phyloP scores from a whole-genome alignment of 306 rosid genomes.

The Trifolium repens region DNA sequence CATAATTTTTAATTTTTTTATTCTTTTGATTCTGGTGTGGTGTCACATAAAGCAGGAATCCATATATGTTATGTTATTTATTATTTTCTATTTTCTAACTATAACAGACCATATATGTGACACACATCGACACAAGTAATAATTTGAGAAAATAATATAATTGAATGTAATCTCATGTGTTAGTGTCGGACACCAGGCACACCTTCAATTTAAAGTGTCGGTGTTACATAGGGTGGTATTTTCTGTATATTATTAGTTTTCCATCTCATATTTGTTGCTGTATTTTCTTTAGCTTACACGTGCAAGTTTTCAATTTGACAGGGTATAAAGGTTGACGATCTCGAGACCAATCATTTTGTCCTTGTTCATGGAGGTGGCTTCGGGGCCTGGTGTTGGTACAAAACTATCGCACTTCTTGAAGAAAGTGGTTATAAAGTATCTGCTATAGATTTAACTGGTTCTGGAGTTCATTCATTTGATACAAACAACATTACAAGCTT shows the following conservation, averaged over 20 bases:
- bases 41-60: not conserved
- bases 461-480: slow-evolving; percentile 84
- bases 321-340: slow-evolving; percentile 80
- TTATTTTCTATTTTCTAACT: no score
- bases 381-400: slow-evolving; percentile 99
- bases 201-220: no score
- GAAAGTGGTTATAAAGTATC: slow-evolving; percentile 84
- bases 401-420: slow-evolving; percentile 94
- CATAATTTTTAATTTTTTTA: not conserved
- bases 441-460: slow-evolving; percentile 92
- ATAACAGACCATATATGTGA: no score
- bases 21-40: slow-evolving; percentile 26
- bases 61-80: no score
- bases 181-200: no score
- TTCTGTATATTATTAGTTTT: not conserved
- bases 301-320: slow-evolving; percentile 43
- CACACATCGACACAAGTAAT: no score
- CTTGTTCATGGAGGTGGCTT: slow-evolving; percentile 99
- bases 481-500: slow-evolving; percentile 71
- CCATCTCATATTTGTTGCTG: not conserved
- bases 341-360: slow-evolving; percentile 85
- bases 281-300: slow-evolving; percentile 36
- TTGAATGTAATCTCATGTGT: no score
- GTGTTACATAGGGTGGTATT: not conserved
- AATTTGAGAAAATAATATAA: not conserved